Conservation (phyloP, 768 basidiomycete genomes). For the Strobilomyces confusus region DNA sequence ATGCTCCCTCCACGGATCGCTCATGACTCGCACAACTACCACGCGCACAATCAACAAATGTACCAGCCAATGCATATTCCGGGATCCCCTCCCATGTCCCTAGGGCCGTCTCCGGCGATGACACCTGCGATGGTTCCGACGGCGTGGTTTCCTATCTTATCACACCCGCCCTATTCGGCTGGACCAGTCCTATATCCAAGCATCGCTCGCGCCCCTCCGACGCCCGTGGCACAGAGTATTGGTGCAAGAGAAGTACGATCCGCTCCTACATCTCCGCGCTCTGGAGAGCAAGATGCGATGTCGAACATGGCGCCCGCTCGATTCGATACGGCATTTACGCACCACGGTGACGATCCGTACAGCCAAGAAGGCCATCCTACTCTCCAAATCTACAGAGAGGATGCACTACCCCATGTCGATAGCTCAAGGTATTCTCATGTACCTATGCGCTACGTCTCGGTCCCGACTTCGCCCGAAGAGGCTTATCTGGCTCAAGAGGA, state of each 20-base stretch:
- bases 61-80: constrained; percentile 30
- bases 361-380: constrained; percentile 8
- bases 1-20: constrained; percentile 21
- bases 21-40: constrained; percentile 31
- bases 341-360: constrained; percentile 17
- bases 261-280: constrained; percentile 40
- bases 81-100: constrained; percentile 14
- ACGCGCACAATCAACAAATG: constrained; percentile 30
- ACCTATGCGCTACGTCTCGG: constrained; percentile 5
- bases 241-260: constrained; percentile 21
- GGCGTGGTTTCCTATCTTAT: constrained; percentile 17
- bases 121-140: constrained; percentile 5
- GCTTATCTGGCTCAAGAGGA: constrained; percentile 19
- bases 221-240: constrained; percentile 5
- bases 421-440: constrained; percentile 17
- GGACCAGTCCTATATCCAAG: constrained; percentile 13
- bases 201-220: constrained; percentile 14
- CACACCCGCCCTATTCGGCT: constrained; percentile 7
- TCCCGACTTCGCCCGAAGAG: constrained; percentile 16
- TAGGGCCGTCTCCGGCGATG: constrained; percentile 1
- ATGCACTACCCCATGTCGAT: constrained; percentile 15
- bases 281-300: constrained; percentile 39
- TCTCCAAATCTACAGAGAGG: constrained; percentile 23
- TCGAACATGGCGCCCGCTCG: constrained; percentile 39
- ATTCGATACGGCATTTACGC: constrained; percentile 38